Percentiles rank a stretch among this genome's conserved stretches.
Evolutionary conservation across 169 alveolate genomes (phyloP).

Genomic region (Cryptosporidium xiaoi): DNA sequence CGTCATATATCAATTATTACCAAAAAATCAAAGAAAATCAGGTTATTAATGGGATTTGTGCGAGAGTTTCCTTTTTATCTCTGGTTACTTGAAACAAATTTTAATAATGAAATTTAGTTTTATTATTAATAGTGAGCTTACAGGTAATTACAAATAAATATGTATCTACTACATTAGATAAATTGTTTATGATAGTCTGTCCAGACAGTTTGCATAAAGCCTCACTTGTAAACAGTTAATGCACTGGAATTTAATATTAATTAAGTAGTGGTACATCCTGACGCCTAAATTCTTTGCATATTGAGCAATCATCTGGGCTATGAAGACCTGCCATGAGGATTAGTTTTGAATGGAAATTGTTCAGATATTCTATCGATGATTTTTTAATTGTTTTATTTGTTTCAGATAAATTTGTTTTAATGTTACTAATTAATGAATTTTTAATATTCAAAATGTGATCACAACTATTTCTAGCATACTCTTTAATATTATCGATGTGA

Average conservation of each 20-base stretch:
- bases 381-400: constrained; percentile 12
- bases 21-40: too few species aligned
- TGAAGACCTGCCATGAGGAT: constrained; percentile 54
- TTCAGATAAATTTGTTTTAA: not conserved
- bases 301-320: constrained; percentile 62
- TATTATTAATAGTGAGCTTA: too few species aligned
- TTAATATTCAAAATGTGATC: not conserved
- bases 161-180: too few species aligned
- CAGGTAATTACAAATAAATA: too few species aligned
- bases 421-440: not conserved
- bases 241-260: not conserved
- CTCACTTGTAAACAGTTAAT: not conserved
- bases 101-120: too few species aligned
- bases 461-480: not conserved
- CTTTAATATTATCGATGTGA: not conserved
- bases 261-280: constrained; percentile 60
- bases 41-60: too few species aligned
- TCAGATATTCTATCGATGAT: constrained; percentile 5
- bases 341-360: constrained; percentile 27
- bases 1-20: too few species aligned
- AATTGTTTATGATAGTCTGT: not conserved
- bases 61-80: too few species aligned
- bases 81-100: too few species aligned
- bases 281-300: constrained; percentile 60
- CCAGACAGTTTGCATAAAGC: not conserved